phyloP scores from a whole-genome alignment of 2,329 filamentous ascomycete species.

The Ceratocystis alfenasii region DNA sequence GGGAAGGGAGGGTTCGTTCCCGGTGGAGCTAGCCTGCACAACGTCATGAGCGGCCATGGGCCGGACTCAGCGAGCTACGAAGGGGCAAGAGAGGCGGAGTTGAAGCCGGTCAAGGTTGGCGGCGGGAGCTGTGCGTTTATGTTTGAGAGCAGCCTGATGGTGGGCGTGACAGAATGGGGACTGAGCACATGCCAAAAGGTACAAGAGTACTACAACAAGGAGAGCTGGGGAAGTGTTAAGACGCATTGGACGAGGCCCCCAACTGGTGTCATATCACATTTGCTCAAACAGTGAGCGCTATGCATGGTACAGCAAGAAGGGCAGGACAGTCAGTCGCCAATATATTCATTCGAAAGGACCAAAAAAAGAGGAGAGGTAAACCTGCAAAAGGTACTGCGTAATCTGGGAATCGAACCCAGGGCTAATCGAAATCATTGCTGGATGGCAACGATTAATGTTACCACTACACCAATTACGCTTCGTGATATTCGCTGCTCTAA shows the following conservation, averaged over 20 bases:
- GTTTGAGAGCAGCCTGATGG: slow-evolving; percentile 58
- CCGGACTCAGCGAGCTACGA: slow-evolving; percentile 47
- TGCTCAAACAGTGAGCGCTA: background rate
- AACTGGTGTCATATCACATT: slow-evolving; percentile 20
- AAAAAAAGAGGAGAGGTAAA: background rate
- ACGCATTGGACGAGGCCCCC: slow-evolving; percentile 46
- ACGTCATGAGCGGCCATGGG: slow-evolving; percentile 57
- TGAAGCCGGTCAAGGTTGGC: slow-evolving; percentile 47
- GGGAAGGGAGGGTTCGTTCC: slow-evolving; percentile 43
- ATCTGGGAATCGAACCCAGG: slow-evolving; percentile 12
- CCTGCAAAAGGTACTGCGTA: background rate
- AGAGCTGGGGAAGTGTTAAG: slow-evolving; percentile 64
- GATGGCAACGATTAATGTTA: slow-evolving; percentile 13
- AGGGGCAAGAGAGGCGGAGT: slow-evolving; percentile 43
- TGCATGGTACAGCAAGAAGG: too few species aligned
- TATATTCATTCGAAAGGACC: background rate
- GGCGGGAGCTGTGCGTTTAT: slow-evolving; percentile 54
- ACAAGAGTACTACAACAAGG: slow-evolving; percentile 59
- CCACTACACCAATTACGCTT: slow-evolving; percentile 11
- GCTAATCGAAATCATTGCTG: slow-evolving; percentile 12
- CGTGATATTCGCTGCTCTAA: background rate
- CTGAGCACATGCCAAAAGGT: slow-evolving; percentile 46
- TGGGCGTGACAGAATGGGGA: slow-evolving; percentile 62
- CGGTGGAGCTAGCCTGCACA: slow-evolving; percentile 52
- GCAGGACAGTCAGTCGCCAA: too few species aligned